phyloP scores from a whole-genome alignment of 2,329 filamentous ascomycete species.

The Colletotrichum shisoi region DNA sequence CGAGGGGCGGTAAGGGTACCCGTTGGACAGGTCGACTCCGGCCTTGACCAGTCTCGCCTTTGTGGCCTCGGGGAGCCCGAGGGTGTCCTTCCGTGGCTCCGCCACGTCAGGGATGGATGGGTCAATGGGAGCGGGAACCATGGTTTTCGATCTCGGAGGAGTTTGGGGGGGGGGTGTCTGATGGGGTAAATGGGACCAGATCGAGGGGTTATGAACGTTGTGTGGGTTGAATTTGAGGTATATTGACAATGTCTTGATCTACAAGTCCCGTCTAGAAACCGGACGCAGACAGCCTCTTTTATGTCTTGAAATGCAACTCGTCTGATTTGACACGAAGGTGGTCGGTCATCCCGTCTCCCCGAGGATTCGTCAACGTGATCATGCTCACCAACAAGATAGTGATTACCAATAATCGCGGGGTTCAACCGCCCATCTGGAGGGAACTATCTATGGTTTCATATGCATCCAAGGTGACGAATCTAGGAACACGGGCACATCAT shows the following conservation, averaged over 20 bases:
- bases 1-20: constrained; percentile 75
- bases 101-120: constrained; percentile 69
- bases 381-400: neutral
- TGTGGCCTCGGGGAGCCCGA: constrained; percentile 67
- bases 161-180: neutral
- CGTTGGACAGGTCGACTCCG: constrained; percentile 72
- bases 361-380: neutral
- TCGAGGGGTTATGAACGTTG: neutral
- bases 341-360: neutral
- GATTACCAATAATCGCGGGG: constrained; percentile 37
- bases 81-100: constrained; percentile 68
- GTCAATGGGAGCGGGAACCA: constrained; percentile 67
- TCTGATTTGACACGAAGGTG: neutral
- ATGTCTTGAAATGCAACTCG: neutral
- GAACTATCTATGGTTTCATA: constrained; percentile 25
- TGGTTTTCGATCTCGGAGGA: constrained; percentile 40
- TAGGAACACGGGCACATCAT: constrained; percentile 2
- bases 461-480: constrained; percentile 31
- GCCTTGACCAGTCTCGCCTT: constrained; percentile 70
- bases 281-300: neutral
- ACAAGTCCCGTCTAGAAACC: accelerated
- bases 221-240: neutral
- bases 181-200: neutral
- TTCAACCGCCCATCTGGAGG: neutral
- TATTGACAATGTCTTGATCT: neutral